Base-by-base conservation (phyloP, 768 basidiomycete genomes). In the Lactarius psammicola region DNA sequence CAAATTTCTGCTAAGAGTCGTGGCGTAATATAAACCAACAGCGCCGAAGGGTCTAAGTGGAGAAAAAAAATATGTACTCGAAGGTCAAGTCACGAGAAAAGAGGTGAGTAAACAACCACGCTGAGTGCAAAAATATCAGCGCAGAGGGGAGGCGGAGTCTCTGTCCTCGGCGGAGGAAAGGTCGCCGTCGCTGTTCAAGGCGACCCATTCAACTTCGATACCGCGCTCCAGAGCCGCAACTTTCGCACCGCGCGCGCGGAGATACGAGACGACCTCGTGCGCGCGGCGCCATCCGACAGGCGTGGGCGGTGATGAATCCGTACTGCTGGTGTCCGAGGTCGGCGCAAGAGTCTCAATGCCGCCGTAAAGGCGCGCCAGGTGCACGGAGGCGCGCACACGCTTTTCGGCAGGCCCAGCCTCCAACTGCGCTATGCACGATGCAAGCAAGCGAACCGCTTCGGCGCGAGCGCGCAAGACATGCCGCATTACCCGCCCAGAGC, bases 381-480 rank as follows among this genome's bases (percentile, higher is more conserved):
- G 81, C 74, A 79, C 68, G 60, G 78, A 76, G 66, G 81, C 74
- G 78, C 84, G 66, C 77, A 84, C 78, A 79, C 85, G 61, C 65
- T 74, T 79, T 57, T 78, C 79, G 75, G 74, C 80, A 75, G 30
- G 75, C 70, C 76, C 56, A 61, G 70, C 53, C 66, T 80, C 84
- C 64, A 95, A 77, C 62, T 88, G 82, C 40, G 85, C 82, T 64
- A 96, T 85, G 74, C 92, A 88, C 59, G 77, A 76, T 20, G 88
- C 87, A 20, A 98, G 83, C 7, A 87, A 86, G 66, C 87, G 85
- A 40, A 88, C 84, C 18, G 94, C 94, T 74, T 94, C 87, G 5
- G 87, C 83, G n/a, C 95, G 88, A 30, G 90, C 88, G 20, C 91
- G 84, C 59, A 98, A 80, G 63, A 97, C 90, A 76, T 97, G 93